Conservation (phyloP, 306 rosid genomes). For the Vicia sativa region DNA sequence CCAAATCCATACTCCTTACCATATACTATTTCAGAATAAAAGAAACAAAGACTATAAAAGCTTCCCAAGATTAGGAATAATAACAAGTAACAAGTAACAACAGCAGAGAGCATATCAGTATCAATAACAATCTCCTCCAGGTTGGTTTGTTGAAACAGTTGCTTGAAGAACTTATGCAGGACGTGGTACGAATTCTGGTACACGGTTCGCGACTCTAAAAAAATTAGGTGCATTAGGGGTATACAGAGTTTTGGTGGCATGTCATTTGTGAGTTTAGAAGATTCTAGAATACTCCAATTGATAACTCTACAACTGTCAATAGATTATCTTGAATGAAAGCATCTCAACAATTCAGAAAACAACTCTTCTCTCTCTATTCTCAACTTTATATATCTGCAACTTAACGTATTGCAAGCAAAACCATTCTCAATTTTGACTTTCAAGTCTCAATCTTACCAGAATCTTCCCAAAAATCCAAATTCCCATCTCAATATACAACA, state of each 20-base stretch:
- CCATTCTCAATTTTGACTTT: too few species aligned
- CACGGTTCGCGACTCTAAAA: too few species aligned
- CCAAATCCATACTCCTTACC: constrained; percentile 98
- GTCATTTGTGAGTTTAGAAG: not conserved
- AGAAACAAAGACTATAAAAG: constrained; percentile 5
- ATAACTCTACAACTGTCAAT: not conserved
- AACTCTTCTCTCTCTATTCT: too few species aligned
- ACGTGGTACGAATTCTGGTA: too few species aligned
- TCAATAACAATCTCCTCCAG: constrained; percentile 17
- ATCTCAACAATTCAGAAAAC: too few species aligned
- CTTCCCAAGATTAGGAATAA: constrained; percentile 24
- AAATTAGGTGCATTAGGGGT: too few species aligned
- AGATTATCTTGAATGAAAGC: too few species aligned
- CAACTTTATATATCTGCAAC: too few species aligned
- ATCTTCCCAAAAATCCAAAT: not conserved
- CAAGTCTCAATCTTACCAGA: not conserved
- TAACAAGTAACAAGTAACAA: constrained; percentile 12
- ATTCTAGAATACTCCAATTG: not conserved
- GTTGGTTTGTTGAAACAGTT: not conserved
- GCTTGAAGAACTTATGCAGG: not conserved
- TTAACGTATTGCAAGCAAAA: too few species aligned
- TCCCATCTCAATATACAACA: not conserved
- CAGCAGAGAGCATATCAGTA: constrained; percentile 3
- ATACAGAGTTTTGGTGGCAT: not conserved
- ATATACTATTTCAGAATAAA: constrained; percentile 56